Percentiles rank a stretch among this genome's conserved stretches.
Evolutionary conservation across 495 filamentous ascomycete genomes (phyloP).

Genomic region (Parathielavia appendiculata): DNA sequence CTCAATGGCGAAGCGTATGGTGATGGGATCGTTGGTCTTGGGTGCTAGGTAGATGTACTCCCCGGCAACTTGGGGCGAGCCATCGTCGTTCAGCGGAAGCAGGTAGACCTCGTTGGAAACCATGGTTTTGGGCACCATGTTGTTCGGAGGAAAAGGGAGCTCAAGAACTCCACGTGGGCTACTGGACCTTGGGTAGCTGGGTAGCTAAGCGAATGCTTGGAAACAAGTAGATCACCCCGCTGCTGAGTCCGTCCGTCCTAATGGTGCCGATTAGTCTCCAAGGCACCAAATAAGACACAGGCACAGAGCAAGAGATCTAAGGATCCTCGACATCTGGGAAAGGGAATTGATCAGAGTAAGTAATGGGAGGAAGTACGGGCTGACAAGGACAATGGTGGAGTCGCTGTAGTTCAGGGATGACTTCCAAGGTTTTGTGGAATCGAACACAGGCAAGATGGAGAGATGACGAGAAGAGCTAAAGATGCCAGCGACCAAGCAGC

Average conservation of each 20-base stretch:
- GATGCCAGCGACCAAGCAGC: background rate
- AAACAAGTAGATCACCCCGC: constrained; percentile 15
- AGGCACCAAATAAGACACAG: constrained; percentile 28
- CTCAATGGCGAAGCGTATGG: constrained; percentile 87
- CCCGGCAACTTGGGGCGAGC: constrained; percentile 82
- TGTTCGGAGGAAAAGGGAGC: constrained; percentile 18
- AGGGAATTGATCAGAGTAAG: background rate
- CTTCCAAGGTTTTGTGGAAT: constrained; percentile 11
- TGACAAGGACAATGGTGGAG: background rate
- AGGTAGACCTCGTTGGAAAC: constrained; percentile 68
- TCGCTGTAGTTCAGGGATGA: background rate
- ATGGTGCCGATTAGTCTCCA: constrained; percentile 19
- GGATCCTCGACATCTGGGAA: constrained; percentile 18
- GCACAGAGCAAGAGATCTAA: constrained; percentile 23
- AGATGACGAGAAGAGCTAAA: background rate
- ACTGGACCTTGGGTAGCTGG: background rate
- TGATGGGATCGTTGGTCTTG: constrained; percentile 62
- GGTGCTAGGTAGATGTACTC: constrained; percentile 89
- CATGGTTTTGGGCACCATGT: constrained; percentile 50
- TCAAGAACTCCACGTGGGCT: constrained; percentile 11
- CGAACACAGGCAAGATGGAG: background rate
- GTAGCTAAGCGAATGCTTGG: background rate
- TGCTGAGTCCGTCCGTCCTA: constrained; percentile 13
- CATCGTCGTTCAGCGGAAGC: constrained; percentile 83
- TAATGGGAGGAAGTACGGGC: background rate